phyloP scores from a whole-genome alignment of 2,329 filamentous ascomycete species.

The Ascochyta lentis region DNA sequence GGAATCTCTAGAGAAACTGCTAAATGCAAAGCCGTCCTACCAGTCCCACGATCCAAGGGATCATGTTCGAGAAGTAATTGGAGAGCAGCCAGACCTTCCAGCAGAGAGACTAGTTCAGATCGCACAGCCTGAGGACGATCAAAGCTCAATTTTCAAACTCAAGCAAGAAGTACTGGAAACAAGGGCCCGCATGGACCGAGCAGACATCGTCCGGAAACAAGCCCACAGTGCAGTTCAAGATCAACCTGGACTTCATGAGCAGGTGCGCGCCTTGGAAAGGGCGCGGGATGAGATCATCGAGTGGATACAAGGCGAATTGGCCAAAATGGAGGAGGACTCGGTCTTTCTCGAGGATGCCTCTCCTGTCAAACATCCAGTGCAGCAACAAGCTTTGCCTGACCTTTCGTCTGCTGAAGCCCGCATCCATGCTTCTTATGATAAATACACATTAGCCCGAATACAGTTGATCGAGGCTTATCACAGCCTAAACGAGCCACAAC shows the following conservation, averaged over 20 bases:
- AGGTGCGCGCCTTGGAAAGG: slow-evolving; percentile 51
- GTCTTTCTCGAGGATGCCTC: slow-evolving; percentile 44
- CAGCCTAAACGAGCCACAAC: slow-evolving; percentile 24
- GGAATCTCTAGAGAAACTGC: slow-evolving; percentile 50
- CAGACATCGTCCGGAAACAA: slow-evolving; percentile 30
- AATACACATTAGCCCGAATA: slow-evolving; percentile 38
- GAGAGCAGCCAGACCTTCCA: slow-evolving; percentile 48
- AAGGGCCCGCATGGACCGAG: slow-evolving; percentile 41
- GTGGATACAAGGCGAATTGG: slow-evolving; percentile 60
- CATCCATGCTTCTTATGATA: slow-evolving; percentile 40
- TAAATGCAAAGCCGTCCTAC: slow-evolving; percentile 45
- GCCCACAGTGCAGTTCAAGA: slow-evolving; percentile 14
- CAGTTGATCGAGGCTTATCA: slow-evolving; percentile 29
- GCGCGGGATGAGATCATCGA: slow-evolving; percentile 58
- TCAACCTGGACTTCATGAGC: slow-evolving; percentile 28
- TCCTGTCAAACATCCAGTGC: slow-evolving; percentile 34
- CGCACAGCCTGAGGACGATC: slow-evolving; percentile 27
- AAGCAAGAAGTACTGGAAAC: slow-evolving; percentile 50
- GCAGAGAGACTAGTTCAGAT: slow-evolving; percentile 38
- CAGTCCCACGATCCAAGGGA: slow-evolving; percentile 33
- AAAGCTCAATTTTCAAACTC: slow-evolving; percentile 42
- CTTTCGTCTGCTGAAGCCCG: slow-evolving; percentile 30
- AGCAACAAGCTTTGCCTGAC: slow-evolving; percentile 14
- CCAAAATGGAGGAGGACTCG: slow-evolving; percentile 50
- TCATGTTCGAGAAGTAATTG: slow-evolving; percentile 38